Base-by-base conservation (phyloP, 2,329 filamentous ascomycete species). In the Microsporum ferrugineum region DNA sequence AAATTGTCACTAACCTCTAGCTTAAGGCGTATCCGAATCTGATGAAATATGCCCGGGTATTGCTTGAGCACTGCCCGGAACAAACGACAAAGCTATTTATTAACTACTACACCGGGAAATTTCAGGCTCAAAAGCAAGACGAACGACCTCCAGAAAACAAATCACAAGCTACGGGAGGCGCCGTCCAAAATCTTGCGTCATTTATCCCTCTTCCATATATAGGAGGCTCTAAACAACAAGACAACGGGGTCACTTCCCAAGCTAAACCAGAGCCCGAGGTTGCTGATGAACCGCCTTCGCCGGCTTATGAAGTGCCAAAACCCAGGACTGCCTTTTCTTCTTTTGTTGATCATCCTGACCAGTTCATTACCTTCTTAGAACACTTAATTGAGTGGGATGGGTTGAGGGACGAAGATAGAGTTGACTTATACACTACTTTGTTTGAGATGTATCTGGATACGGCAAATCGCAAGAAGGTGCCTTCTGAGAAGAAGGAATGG, bases 401-500 rank as follows among this genome's bases (percentile, higher is more conserved):
- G 27, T 74, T 95, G n/a, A 84, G 84, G 23, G 80, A 88, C 39
- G 81, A 84, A 6, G 88, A 96, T 70, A 88, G 85, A 65, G 83
- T 87, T 1, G 95, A 99, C 72, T 80, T 99, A 14, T 94, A 94
- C 70, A 97, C 92, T 0, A 96, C 95, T 0, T 74, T 99, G 12
- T 97, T 99, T 70, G 95, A 99, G 73, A 97, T 99, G 88, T 99
- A 97, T 70, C 79, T 99, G 6, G 88, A 95, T 72, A 94, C 91
- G 68, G 88, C 92, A 27, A 88, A 85, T 62, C 84, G 86, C 62
- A 87, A 87, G 69, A 88, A 86, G 68, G 86, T 86, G 61, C 55
- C 73, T 73, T 71, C 73, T 38, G 81, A 91, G 64, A 85, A 87
- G 65, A 83, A 88, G 67, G 83, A 87, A 65, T 99, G 94, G 92